Percentiles rank a stretch among this genome's conserved stretches.
These are phyloP conservation scores for Coemansia sp. DNA, from an alignment of 192 early-diverging fungal genomes.

Conservation along the genomic window DNA sequence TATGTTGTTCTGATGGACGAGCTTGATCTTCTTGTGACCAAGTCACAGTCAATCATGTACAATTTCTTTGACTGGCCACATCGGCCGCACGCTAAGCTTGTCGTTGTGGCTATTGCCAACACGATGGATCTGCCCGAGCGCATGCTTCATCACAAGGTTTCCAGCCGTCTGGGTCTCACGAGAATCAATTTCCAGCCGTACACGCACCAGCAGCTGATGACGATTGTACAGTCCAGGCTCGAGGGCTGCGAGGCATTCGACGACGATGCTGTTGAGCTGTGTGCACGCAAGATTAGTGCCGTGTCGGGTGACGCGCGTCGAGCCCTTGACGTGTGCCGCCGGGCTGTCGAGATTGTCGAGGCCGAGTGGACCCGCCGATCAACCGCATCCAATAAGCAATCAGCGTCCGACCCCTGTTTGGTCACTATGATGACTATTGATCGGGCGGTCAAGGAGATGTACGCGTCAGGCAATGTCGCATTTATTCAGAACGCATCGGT, in stretches of 20 bases:
- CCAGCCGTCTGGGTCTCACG: constrained; percentile 83
- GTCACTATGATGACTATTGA: constrained; percentile 69
- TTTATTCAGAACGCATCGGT: constrained; percentile 69
- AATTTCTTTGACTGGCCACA: constrained; percentile 99
- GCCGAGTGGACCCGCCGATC: constrained; percentile 18
- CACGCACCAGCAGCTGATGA: constrained; percentile 75
- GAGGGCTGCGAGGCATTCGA: constrained; percentile 68
- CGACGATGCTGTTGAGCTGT: constrained; percentile 86
- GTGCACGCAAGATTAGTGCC: constrained; percentile 92
- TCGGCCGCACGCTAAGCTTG: constrained; percentile 72
- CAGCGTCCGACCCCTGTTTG: constrained; percentile 8
- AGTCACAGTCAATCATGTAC: constrained; percentile 92
- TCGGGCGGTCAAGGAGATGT: constrained; percentile 85
- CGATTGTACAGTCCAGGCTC: constrained; percentile 82
- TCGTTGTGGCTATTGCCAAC: constrained; percentile 96
- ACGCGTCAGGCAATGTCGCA: constrained; percentile 68
- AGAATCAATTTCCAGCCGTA: constrained; percentile 95
- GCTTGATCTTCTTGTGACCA: constrained; percentile 89
- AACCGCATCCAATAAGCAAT: neutral
- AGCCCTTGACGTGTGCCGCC: constrained; percentile 89
- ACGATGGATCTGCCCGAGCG: constrained; percentile 98
- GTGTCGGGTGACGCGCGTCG: constrained; percentile 96
- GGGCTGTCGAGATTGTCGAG: constrained; percentile 73
- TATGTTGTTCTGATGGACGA: constrained; percentile 93
- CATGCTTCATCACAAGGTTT: constrained; percentile 83